phyloP scores from a whole-genome alignment of 2,329 filamentous ascomycete genomes.

The Clarireedia paspali region DNA sequence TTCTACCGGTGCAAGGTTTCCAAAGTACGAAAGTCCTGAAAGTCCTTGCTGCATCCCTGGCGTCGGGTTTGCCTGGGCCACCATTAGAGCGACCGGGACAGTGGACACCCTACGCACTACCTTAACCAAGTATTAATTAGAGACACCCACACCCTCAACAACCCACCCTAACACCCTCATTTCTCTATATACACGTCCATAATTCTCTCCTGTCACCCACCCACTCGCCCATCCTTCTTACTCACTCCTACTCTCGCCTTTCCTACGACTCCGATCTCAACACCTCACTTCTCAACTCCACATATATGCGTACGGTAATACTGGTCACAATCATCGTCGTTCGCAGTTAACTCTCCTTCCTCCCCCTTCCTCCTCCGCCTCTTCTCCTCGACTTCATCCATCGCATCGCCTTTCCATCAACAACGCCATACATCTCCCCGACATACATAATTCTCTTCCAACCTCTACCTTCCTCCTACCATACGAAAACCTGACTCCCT shows the following conservation, averaged over 20 bases:
- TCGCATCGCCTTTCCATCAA: constrained; percentile 10
- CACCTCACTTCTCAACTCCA: constrained; percentile 7
- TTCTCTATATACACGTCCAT: neutral
- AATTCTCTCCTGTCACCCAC: constrained; percentile 4
- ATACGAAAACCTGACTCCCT: constrained; percentile 5
- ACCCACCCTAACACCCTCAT: no score
- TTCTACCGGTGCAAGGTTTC: no score
- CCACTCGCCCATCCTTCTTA: constrained; percentile 5
- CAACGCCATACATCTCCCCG: neutral
- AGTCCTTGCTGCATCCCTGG: no score
- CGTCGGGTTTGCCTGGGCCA: no score
- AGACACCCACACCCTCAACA: no score
- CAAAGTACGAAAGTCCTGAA: no score
- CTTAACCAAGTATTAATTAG: no score
- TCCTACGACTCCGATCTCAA: constrained; percentile 11
- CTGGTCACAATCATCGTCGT: constrained; percentile 24
- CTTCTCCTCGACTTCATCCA: constrained; percentile 24
- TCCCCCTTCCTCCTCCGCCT: constrained; percentile 29
- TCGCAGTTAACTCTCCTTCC: constrained; percentile 26
- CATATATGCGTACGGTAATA: constrained; percentile 20
- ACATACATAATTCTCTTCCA: constrained; percentile 19
- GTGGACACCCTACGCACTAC: no score
- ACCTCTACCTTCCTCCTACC: constrained; percentile 13
- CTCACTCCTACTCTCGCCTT: constrained; percentile 1
- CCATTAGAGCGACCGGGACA: no score